Evolutionary conservation across 1,284 basidiomycete species (phyloP), one percentile per base, ranked within the genome.

Genomic region (Golubevia pallescens): DNA sequence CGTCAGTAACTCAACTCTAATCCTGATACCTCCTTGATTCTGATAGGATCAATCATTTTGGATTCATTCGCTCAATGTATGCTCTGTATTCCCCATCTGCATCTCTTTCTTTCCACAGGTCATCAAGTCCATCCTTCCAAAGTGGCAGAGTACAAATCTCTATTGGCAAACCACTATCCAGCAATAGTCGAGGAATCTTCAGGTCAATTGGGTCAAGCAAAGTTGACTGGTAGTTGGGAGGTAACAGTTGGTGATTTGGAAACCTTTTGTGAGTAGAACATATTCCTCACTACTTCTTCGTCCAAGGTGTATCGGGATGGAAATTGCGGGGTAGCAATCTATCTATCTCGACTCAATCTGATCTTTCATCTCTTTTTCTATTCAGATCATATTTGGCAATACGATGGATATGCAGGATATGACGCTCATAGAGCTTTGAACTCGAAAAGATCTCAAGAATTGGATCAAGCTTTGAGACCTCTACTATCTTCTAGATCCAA

Each of bases 311-410:
- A n/a, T n/a, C n/a, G n/a, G n/a, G n/a, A n/a, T n/a, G n/a, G n/a
- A n/a, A n/a, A n/a, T n/a, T n/a, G n/a, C n/a, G n/a, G n/a, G n/a
- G n/a, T n/a, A n/a, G n/a, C n/a, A n/a, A n/a, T n/a, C n/a, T n/a
- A n/a, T n/a, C n/a, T n/a, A n/a, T n/a, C n/a, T n/a, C n/a, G n/a
- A n/a, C n/a, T n/a, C n/a, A n/a, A n/a, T n/a, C n/a, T n/a, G n/a
- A n/a, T n/a, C n/a, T n/a, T n/a, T n/a, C n/a, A n/a, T n/a, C n/a
- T n/a, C n/a, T n/a, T n/a, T n/a, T 6, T 7, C 61, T 4, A 57
- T n/a, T 23, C 60, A 70, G 70, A 81, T 69, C 80, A 81, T 61
- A 79, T 84, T 53, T 84, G 81, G 81, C 67, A 77, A 57, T 81
- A 81, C 68, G 70, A 81, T 28, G 75, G 77, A 19, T 84, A 84